These are phyloP conservation scores for Solanum piurae DNA, from an alignment of 257 asterid genomes.

Conservation along the genomic window DNA sequence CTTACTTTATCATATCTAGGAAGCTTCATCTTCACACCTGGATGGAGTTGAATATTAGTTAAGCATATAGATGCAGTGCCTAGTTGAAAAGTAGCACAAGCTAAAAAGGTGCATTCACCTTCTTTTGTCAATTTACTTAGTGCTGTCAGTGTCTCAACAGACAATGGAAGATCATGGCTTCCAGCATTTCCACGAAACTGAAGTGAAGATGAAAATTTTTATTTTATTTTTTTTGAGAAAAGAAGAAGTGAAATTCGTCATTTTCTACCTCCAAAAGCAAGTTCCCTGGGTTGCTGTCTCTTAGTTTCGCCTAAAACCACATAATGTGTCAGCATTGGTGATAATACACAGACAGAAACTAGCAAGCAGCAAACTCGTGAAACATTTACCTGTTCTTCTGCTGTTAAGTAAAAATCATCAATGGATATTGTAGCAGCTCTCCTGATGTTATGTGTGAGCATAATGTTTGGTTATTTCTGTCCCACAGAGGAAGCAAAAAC, in stretches of 20 bases:
- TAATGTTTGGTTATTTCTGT: not conserved
- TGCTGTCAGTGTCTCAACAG: constrained; percentile 68
- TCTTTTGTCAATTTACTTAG: constrained; percentile 58
- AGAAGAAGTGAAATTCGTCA: not conserved
- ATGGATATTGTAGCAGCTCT: constrained; percentile 76
- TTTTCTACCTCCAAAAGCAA: constrained; percentile 74
- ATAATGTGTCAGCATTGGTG: not conserved
- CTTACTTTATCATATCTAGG: constrained; percentile 92
- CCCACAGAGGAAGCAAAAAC: not conserved
- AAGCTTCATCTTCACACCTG: constrained; percentile 79
- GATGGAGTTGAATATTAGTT: not conserved
- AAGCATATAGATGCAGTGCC: not conserved
- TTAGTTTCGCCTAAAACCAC: constrained; percentile 55
- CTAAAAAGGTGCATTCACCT: constrained; percentile 32
- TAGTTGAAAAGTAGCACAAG: not conserved
- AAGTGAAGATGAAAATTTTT: not conserved
- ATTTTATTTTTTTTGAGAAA: not conserved
- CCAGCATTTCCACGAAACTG: constrained; percentile 99
- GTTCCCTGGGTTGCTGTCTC: constrained; percentile 75
- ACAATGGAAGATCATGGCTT: constrained; percentile 91
- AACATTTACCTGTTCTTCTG: constrained; percentile 64
- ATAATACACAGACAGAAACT: not conserved
- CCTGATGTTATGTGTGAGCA: constrained; percentile 31
- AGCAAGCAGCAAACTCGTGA: not conserved
- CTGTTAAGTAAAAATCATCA: constrained; percentile 95